Evolutionary conservation across 306 rosid genomes (phyloP).

Genomic region (Rosa lucieae): DNA sequence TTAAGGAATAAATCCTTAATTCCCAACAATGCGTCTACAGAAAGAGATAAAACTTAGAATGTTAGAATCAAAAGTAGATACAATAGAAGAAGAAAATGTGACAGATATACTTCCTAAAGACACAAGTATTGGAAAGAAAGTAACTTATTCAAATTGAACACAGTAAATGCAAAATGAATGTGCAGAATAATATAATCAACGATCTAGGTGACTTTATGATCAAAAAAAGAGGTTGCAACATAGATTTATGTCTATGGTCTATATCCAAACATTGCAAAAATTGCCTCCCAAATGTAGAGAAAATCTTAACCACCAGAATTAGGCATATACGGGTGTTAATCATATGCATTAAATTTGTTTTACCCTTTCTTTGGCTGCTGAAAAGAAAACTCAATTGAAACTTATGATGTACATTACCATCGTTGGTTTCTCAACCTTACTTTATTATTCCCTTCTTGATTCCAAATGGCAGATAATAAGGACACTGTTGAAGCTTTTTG

Average conservation of each 20-base stretch:
- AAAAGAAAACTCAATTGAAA: neutral
- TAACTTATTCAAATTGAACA: neutral
- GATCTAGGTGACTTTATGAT: neutral
- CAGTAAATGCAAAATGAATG: neutral
- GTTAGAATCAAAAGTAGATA: constrained; percentile 12
- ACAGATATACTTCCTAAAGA: constrained; percentile 5
- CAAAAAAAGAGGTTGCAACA: neutral
- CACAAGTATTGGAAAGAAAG: neutral
- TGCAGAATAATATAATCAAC: neutral
- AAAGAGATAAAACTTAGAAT: constrained; percentile 6
- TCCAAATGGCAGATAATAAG: neutral
- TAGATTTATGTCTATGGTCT: neutral
- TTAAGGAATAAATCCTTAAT: constrained; percentile 66
- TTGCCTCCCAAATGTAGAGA: neutral
- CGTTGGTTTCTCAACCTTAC: neutral
- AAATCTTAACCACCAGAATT: neutral
- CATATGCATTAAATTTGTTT: neutral
- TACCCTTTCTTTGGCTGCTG: neutral
- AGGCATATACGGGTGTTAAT: neutral
- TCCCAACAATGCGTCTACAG: constrained; percentile 78
- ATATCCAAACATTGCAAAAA: neutral
- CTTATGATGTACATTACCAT: neutral
- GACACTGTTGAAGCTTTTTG: neutral
- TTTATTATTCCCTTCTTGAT: neutral
- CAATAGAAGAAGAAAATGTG: constrained; percentile 11